phyloP scores from a whole-genome alignment of 2,329 filamentous ascomycete genomes.

The Aureobasidium zeae region DNA sequence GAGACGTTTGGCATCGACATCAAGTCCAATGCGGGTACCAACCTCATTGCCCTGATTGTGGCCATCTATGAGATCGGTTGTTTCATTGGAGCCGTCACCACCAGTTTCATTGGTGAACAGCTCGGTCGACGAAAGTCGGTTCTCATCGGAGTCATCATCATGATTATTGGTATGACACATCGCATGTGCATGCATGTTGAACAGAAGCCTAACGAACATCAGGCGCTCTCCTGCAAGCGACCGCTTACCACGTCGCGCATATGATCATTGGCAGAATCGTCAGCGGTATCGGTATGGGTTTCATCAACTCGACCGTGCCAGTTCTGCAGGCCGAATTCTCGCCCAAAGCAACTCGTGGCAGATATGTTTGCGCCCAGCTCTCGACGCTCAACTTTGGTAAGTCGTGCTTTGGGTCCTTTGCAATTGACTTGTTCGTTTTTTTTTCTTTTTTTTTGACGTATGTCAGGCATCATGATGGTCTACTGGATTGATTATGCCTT shows the following conservation, averaged over 20 bases:
- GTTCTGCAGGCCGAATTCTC: conserved; percentile 37
- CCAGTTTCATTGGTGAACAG: conserved; percentile 35
- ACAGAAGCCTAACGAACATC: conserved; percentile 16
- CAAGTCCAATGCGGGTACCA: conserved; percentile 26
- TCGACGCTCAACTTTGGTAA: conserved; percentile 39
- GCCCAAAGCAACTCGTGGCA: conserved; percentile 25
- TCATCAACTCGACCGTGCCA: conserved; percentile 36
- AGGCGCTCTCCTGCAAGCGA: conserved; percentile 24
- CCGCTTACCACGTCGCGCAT: conserved; percentile 20
- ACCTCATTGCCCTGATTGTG: conserved; percentile 39
- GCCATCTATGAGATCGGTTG: conserved; percentile 41
- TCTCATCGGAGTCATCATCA: conserved; percentile 35
- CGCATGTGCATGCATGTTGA: too few species aligned
- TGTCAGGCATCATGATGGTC: conserved; percentile 30
- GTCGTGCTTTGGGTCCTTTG: conserved; percentile 16
- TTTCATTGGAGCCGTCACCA: conserved; percentile 34
- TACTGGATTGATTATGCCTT: conserved; percentile 42
- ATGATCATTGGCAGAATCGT: conserved; percentile 22
- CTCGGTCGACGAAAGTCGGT: conserved; percentile 39
- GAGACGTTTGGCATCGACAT: conserved; percentile 33
- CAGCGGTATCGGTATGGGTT: conserved; percentile 23
- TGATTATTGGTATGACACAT: conserved; percentile 26
- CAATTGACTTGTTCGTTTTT: too few species aligned
- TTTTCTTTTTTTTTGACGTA: neutral
- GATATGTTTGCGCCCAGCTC: conserved; percentile 40